Conservation (phyloP, 1,284 basidiomycete species). For the Mycena citricolor region DNA sequence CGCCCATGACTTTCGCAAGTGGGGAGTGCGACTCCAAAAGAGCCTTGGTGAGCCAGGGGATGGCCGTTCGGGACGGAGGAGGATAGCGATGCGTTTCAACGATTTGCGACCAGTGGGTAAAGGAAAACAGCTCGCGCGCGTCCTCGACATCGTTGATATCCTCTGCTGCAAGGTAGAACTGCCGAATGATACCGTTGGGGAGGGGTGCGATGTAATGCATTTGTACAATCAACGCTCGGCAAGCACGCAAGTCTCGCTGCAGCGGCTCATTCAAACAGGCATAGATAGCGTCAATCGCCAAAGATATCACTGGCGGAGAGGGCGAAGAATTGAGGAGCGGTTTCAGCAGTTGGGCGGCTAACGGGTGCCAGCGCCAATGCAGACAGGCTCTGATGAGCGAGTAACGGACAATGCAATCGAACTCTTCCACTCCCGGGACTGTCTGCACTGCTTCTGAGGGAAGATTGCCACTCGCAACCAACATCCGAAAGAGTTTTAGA, state of each 20-base stretch:
- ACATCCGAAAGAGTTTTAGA: conserved; percentile 43
- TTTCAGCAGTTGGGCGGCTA: conserved; percentile 39
- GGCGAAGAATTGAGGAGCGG: conserved; percentile 31
- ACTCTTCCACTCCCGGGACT: conserved; percentile 36
- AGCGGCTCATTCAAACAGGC: conserved; percentile 38
- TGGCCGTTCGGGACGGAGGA: conserved; percentile 42
- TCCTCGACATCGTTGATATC: conserved; percentile 28
- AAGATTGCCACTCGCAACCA: conserved; percentile 35
- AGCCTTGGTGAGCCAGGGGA: conserved; percentile 53
- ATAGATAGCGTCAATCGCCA: conserved; percentile 39
- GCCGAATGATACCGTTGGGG: conserved; percentile 40
- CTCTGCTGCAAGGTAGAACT: conserved; percentile 45
- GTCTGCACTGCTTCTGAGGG: conserved; percentile 42
- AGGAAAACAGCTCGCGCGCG: conserved; percentile 42
- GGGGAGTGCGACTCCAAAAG: conserved; percentile 39
- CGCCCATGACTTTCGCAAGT: conserved; percentile 37
- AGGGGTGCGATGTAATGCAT: conserved; percentile 35
- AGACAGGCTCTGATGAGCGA: conserved; percentile 48
- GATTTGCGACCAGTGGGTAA: conserved; percentile 36
- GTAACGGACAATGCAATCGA: conserved; percentile 43
- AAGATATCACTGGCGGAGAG: conserved; percentile 29
- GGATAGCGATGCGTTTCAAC: conserved; percentile 40
- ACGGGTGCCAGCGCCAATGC: conserved; percentile 47
- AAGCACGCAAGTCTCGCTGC: conserved; percentile 28
- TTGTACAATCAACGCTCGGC: conserved; percentile 31